A percentile compares a stretch with the other conserved stretches of the same genome.
Evolutionary conservation across 1,284 basidiomycete genomes (phyloP).

Genomic region (Heterobasidion occidentale): DNA sequence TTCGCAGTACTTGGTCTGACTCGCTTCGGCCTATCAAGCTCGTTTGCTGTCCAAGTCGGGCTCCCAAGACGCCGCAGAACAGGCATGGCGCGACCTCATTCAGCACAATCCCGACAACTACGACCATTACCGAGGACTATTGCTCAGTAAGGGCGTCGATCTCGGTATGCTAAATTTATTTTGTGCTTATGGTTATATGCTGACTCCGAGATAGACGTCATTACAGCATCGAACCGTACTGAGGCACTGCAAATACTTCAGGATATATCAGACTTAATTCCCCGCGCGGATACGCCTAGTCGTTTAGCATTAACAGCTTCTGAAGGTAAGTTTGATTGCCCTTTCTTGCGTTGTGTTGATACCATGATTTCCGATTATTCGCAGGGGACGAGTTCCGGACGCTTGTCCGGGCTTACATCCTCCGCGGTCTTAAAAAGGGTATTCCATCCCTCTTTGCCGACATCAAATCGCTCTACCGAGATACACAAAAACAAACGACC

Average conservation of each 20-base stretch:
- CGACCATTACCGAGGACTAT: conserved; percentile 74
- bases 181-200: background rate
- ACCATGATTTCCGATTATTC: background rate
- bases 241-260: conserved; percentile 52
- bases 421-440: conserved; percentile 72
- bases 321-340: background rate
- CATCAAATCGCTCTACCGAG: conserved; percentile 78
- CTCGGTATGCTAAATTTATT: conserved; percentile 35
- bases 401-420: conserved; percentile 66
- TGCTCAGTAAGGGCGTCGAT: conserved; percentile 59
- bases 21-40: conserved; percentile 32
- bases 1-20: background rate
- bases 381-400: conserved; percentile 58
- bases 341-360: background rate
- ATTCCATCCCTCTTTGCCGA: conserved; percentile 94
- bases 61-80: conserved; percentile 59
- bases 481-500: conserved; percentile 53
- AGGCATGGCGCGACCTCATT: conserved; percentile 75
- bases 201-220: conserved; percentile 23
- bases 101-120: conserved; percentile 83
- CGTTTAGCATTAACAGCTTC: conserved; percentile 53
- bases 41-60: conserved; percentile 63
- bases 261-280: conserved; percentile 53
- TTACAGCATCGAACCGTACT: conserved; percentile 41
- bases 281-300: conserved; percentile 65